phyloP scores from a whole-genome alignment of 2,329 filamentous ascomycete genomes.

The Colletotrichum trifolii region DNA sequence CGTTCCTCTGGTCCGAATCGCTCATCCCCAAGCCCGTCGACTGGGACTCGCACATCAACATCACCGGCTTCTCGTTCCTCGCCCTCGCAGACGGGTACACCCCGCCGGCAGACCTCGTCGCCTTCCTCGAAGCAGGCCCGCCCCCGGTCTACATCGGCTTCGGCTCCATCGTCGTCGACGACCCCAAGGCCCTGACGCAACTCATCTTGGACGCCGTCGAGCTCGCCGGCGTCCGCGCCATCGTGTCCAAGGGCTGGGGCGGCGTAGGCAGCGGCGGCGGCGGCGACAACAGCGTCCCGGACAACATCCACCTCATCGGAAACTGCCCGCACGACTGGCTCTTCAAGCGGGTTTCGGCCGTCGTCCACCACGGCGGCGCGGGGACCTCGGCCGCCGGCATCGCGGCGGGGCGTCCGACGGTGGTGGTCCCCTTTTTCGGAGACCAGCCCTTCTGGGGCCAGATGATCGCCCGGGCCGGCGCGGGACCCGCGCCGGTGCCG shows the following conservation, averaged over 20 bases:
- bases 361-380: slow-evolving; percentile 74
- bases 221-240: slow-evolving; percentile 66
- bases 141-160: slow-evolving; percentile 75
- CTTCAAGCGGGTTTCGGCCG: slow-evolving; percentile 67
- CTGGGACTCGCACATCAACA: slow-evolving; percentile 68
- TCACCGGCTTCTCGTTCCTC: slow-evolving; percentile 73
- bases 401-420: slow-evolving; percentile 68
- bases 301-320: slow-evolving; percentile 69
- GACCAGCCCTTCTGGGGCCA: slow-evolving; percentile 76
- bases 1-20: slow-evolving; percentile 77
- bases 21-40: slow-evolving; percentile 74
- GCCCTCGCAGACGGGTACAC: slow-evolving; percentile 62
- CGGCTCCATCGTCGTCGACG: slow-evolving; percentile 73
- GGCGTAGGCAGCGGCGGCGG: slow-evolving; percentile 56
- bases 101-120: slow-evolving; percentile 62
- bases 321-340: slow-evolving; percentile 76
- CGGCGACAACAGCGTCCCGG: slow-evolving; percentile 58
- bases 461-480: slow-evolving; percentile 70
- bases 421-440: slow-evolving; percentile 75
- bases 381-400: slow-evolving; percentile 74
- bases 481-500: slow-evolving; percentile 68
- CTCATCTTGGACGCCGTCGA: slow-evolving; percentile 70
- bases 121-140: slow-evolving; percentile 66
- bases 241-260: slow-evolving; percentile 75
- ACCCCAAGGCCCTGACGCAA: slow-evolving; percentile 66